Evolutionary conservation across 2,329 filamentous ascomycete species (phyloP), one percentile per base, ranked within the genome.

Genomic region (Fusarium sp.): DNA sequence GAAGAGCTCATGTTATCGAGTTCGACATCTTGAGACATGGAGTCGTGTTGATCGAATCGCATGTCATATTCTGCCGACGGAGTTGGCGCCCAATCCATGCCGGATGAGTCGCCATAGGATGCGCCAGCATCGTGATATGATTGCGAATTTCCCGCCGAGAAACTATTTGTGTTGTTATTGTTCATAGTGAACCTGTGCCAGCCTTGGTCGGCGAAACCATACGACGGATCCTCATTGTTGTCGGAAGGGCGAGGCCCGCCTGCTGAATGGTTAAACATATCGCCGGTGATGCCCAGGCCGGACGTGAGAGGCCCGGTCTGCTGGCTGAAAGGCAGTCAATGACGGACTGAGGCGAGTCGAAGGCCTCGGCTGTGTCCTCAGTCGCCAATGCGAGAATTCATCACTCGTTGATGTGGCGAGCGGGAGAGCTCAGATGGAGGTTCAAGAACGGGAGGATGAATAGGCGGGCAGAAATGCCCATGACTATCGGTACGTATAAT

Each of bases 51-150:
- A 37, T 78, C 75, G 69, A 79, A 81, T 60, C 72, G 71, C 43
- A 74, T 68, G 38, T 81, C 77, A 47, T 79, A 73, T 40, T 80
- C 77, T 30, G 66, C 52, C 18, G 78, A 76, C 9, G 79, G 70
- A 15, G 77, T 78, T 33, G 82, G 74, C 16, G 79, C 75, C 83
- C 83, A 85, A 71, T 85, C 83, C 83, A 85, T 84, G 35, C 71
- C 70, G 52, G 76, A 76, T 37, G 78, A 69, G 46, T 75, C 69
- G 68, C 72, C 67, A 64, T 81, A 81, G 42, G 75, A 70, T 67
- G 73, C 76, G 52, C 69, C 69, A 67, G 71, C 71, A 52, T 72
- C 75, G 68, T 82, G 75, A 32, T 73, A 67, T 30, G 76, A 43
- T 47, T 79, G 76, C 30, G 77, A 69, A 59, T 73, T 60, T 49